Conservation (phyloP, 73 alveolate species). For the Blepharisma japonicum region DNA sequence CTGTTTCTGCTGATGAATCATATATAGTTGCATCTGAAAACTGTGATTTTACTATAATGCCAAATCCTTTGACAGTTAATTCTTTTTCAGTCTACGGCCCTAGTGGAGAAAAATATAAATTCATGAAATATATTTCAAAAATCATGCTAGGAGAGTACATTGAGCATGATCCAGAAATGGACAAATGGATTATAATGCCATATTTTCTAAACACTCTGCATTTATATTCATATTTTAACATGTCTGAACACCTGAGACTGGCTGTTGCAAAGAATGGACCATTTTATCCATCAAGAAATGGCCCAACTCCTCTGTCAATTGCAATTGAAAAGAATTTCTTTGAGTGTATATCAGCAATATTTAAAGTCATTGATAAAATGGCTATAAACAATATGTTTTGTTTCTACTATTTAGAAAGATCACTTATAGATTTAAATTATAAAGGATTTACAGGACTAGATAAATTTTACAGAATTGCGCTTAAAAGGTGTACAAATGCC, state of each 20-base stretch:
- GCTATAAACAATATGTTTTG: background rate
- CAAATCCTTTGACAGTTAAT: background rate
- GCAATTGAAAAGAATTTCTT: background rate
- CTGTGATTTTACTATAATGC: background rate
- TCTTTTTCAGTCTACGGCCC: background rate
- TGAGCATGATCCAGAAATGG: slow-evolving; percentile 7
- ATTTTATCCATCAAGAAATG: background rate
- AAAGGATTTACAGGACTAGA: background rate
- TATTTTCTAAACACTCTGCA: background rate
- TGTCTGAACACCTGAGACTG: background rate
- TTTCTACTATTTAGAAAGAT: background rate
- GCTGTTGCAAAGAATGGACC: background rate
- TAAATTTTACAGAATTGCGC: background rate
- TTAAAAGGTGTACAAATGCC: background rate
- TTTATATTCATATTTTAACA: slow-evolving; percentile 18
- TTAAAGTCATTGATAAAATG: background rate
- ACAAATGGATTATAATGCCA: background rate
- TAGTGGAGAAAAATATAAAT: background rate
- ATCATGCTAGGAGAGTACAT: background rate
- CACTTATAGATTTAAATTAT: background rate
- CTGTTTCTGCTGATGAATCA: background rate
- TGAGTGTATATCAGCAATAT: background rate
- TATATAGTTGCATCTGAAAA: background rate
- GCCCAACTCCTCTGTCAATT: background rate
- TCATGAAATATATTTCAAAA: background rate